Evolutionary conservation across 2,329 filamentous ascomycete species (phyloP).

Genomic region (Nemania bipapillata): DNA sequence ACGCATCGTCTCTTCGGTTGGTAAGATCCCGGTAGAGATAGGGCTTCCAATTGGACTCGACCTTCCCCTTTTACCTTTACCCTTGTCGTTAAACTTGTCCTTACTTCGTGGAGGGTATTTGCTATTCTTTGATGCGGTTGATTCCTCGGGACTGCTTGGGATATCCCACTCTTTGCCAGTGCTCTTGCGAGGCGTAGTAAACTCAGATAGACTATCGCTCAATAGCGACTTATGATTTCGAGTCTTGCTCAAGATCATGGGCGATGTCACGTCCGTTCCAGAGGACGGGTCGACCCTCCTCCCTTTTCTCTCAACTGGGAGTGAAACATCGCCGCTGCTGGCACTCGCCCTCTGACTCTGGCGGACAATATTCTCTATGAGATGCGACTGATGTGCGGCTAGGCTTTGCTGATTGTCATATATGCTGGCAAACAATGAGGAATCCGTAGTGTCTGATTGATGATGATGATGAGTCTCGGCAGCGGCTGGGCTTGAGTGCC

Average conservation of each 20-base stretch:
- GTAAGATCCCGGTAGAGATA: conserved; percentile 30
- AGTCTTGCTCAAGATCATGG: conserved; percentile 36
- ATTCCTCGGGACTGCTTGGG: conserved; percentile 48
- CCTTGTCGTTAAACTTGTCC: conserved; percentile 38
- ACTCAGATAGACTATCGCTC: conserved; percentile 41
- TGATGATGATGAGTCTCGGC: conserved; percentile 35
- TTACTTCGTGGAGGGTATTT: conserved; percentile 34
- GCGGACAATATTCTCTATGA: conserved; percentile 51
- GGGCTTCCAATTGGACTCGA: conserved; percentile 29
- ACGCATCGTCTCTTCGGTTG: conserved; percentile 27
- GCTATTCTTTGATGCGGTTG: conserved; percentile 11
- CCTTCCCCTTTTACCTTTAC: conserved; percentile 38
- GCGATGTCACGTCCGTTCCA: conserved; percentile 48
- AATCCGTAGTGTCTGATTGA: conserved; percentile 45
- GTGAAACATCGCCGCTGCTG: conserved; percentile 48
- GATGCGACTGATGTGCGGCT: conserved; percentile 46
- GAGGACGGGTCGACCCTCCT: conserved; percentile 44
- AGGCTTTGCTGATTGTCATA: conserved; percentile 46
- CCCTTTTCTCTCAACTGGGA: conserved; percentile 42
- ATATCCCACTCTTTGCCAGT: conserved; percentile 50
- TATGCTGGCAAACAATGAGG: conserved; percentile 47
- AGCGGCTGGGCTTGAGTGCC: conserved; percentile 33
- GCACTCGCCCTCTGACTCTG: conserved; percentile 50
- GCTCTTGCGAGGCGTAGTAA: conserved; percentile 49
- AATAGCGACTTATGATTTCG: conserved; percentile 37